Conservation (phyloP, 2,329 filamentous ascomycete genomes). For the Drechmeria coniospora region DNA sequence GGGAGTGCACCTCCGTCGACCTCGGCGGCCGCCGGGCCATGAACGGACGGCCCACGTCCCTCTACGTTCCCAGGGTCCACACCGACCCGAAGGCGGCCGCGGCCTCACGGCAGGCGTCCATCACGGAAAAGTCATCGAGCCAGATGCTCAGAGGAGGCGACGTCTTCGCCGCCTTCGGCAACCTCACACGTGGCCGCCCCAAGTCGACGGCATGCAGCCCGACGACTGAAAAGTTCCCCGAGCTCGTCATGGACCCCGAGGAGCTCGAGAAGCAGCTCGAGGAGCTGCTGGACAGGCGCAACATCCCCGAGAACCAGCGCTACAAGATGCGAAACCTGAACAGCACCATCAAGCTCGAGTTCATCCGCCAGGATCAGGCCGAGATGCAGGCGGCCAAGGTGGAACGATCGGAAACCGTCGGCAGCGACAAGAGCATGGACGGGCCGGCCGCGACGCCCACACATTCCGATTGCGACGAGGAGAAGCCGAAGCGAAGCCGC, state of each 20-base stretch:
- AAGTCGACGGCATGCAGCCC: constrained; percentile 21
- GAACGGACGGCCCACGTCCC: constrained; percentile 36
- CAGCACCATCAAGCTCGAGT: constrained; percentile 84
- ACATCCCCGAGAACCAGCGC: constrained; percentile 85
- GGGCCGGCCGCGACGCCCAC: constrained; percentile 14
- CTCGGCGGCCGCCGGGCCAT: constrained; percentile 2
- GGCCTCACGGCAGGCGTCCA: constrained; percentile 13
- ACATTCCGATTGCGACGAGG: constrained; percentile 25
- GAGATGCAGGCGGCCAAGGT: constrained; percentile 41
- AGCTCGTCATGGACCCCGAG: constrained; percentile 34
- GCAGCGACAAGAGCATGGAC: constrained; percentile 23
- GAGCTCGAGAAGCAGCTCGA: constrained; percentile 43
- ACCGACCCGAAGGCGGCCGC: constrained; percentile 7
- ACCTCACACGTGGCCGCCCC: constrained; percentile 20
- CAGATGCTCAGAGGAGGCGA: constrained; percentile 26
- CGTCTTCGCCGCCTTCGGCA: constrained; percentile 22
- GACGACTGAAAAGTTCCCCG: constrained; percentile 23
- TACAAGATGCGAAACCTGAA: constrained; percentile 89
- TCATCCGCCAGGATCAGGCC: constrained; percentile 77
- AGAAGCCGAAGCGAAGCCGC: constrained; percentile 33
- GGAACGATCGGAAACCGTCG: constrained; percentile 28
- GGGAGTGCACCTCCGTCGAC: constrained; percentile 2
- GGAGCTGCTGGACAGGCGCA: constrained; percentile 63
- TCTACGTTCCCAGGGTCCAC: constrained; percentile 20
- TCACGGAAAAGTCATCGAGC: constrained; percentile 12